Evolutionary conservation across 164 flowering plant genomes (phyloP), one percentile per base, ranked within the genome.

Genomic region (Berberis thunbergii): DNA sequence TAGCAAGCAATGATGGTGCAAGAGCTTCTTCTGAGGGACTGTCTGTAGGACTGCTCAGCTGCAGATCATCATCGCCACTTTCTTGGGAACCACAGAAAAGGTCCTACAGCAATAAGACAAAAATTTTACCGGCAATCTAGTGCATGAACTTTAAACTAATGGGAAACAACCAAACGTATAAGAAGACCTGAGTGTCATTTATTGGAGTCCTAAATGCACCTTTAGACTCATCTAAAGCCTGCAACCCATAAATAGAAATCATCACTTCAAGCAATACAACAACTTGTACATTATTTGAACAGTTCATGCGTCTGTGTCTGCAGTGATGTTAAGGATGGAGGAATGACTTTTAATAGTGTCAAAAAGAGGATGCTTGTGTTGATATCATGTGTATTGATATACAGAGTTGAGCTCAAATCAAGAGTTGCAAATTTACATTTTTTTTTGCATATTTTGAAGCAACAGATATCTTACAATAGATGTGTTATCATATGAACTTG

Each of bases 131-230:
- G 26, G 26, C 26, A 26, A 26, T 26, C 26, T 26, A 26, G 26
- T 26, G 26, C 26, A 26, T 26, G 26, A 39, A 26, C 26, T 8
- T 10, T 7, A 40, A 44, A 52, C 53, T 10, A n/a, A 3, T 3
- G 57, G 41, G 11, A 57, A 50, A 62, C 45, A 54, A 49, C 8
- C 1, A 61, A 38, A 62, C 4, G 62, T 9, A 26, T 43, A 49
- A 67, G 12, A 56, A 45, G 54, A 89, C 97, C 97, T 87, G 81
- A 59, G 87, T 81, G 64, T 83, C 89, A 75, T 78, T 65, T 59
- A 79, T 63, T 55, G 89, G 85, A 60, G 82, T 71, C 60, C 82
- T 85, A 67, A 80, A 81, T 57, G 72, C 63, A 63, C 63, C 64
- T 55, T 62, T 71, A 56, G 73, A 62, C 57, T 71, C 77, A 54